phyloP scores from a whole-genome alignment of 495 filamentous ascomycete species.

The Lineolata rhizophorae region DNA sequence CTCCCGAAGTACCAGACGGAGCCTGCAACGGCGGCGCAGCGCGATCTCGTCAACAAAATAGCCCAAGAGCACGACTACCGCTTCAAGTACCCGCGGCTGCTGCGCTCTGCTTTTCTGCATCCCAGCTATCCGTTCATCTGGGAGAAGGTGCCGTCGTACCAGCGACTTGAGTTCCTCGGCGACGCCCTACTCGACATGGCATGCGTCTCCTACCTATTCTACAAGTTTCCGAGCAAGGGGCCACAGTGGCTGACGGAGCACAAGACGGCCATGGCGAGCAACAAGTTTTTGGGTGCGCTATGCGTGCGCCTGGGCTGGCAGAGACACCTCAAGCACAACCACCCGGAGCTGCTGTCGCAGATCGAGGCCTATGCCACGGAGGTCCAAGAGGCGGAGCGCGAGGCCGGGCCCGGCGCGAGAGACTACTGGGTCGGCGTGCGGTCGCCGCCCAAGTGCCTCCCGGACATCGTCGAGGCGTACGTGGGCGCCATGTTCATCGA shows the following conservation, averaged over 20 bases:
- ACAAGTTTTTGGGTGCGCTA: conserved; percentile 76
- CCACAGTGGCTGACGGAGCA: conserved; percentile 98
- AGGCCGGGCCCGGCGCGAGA: conserved; percentile 29
- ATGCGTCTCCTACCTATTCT: conserved; percentile 60
- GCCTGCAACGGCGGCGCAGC: conserved; percentile 33
- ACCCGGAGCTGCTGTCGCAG: conserved; percentile 31
- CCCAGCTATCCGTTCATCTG: conserved; percentile 53
- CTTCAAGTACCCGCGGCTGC: conserved; percentile 58
- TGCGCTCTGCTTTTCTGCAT: conserved; percentile 74
- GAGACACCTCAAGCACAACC: conserved; percentile 43
- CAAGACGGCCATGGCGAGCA: conserved; percentile 98
- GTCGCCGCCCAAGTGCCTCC: conserved; percentile 63
- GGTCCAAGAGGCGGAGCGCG: conserved; percentile 31
- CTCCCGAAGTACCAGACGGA: conserved; percentile 50
- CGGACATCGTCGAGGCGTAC: conserved; percentile 80
- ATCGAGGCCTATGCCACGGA: conserved; percentile 51
- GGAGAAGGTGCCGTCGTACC: conserved; percentile 69
- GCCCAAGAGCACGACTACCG: conserved; percentile 45
- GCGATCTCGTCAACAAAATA: conserved; percentile 44
- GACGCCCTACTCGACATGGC: conserved; percentile 81
- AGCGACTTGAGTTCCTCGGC: conserved; percentile 83
- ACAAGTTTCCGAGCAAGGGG: conserved; percentile 52
- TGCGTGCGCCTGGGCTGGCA: conserved; percentile 60
- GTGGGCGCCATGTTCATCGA: conserved; percentile 85
- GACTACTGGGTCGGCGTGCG: conserved; percentile 60